Percentiles rank a stretch among this genome's conserved stretches.
Evolutionary conservation across 768 basidiomycete genomes (phyloP).

Genomic region (Exidia glandulosa): DNA sequence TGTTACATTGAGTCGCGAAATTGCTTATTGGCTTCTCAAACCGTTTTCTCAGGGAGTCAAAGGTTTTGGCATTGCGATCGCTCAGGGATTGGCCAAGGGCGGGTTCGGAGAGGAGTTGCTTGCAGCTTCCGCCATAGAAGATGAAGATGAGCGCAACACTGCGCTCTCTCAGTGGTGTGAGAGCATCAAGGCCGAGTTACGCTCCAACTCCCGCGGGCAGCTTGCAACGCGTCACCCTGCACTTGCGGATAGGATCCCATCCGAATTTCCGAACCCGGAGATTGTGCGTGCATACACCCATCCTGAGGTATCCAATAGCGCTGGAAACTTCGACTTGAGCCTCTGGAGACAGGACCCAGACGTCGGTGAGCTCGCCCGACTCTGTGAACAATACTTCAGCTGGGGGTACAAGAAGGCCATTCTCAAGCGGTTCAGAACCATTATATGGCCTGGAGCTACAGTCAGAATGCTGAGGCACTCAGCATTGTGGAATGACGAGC

Average conservation of each 20-base stretch:
- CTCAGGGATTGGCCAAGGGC: constrained; percentile 68
- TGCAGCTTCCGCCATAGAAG: constrained; percentile 29
- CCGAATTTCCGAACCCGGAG: constrained; percentile 60
- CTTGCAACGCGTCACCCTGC: constrained; percentile 81
- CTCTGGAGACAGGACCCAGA: constrained; percentile 51
- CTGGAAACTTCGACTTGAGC: constrained; percentile 31
- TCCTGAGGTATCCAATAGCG: constrained; percentile 63
- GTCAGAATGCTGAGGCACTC: constrained; percentile 59
- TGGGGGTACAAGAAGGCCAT: constrained; percentile 83
- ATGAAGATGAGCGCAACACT: constrained; percentile 41
- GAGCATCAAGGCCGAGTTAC: constrained; percentile 53
- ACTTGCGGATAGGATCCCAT: constrained; percentile 51
- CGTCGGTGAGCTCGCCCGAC: constrained; percentile 55
- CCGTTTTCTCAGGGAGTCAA: constrained; percentile 39
- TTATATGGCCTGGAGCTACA: constrained; percentile 69
- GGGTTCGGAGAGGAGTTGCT: constrained; percentile 68
- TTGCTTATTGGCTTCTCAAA: no score
- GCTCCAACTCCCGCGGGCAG: constrained; percentile 75
- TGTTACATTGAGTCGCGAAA: not conserved
- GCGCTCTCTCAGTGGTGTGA: constrained; percentile 55
- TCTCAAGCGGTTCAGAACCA: constrained; percentile 70
- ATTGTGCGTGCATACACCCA: constrained; percentile 67
- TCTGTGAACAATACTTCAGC: constrained; percentile 83
- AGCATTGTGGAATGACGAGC: constrained; percentile 37
- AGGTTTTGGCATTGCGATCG: constrained; percentile 58